Base-by-base conservation (phyloP, 2,329 filamentous ascomycete species). In the Didymella pomorum region DNA sequence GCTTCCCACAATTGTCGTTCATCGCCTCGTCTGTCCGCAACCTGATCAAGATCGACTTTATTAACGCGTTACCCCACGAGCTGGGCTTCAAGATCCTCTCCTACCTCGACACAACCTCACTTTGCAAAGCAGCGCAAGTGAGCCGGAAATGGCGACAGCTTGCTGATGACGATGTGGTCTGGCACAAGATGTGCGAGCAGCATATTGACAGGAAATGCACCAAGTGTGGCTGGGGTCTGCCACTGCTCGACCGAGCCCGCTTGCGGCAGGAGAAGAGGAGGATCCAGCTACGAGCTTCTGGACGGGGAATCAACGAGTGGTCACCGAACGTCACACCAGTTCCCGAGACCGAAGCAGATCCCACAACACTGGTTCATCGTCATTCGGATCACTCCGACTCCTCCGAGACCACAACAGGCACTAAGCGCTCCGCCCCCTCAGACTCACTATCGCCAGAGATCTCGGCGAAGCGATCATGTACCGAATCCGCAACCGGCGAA, bases 111-210 rank as follows among this genome's bases (percentile, higher is more conserved):
- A 97, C 94, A 0, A 90, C 91, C 2, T 97, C 94, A 0, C 84
- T 99, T 0, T 98, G 95, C 82, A 97, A 97, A 76, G 94, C 95
- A 1, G 92, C 95, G 0, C 93, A 97, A 76, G 95, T 99, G 54
- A 97, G 92, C 74, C 87, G 88, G 58, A 85, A 89, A 68, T 99
- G 95, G 95, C 86, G 92, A 62, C 86, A 86, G 56, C 81, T 99
- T 39, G 94, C 95, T n/a, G 95, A 98, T 70, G 94, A 97, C 72
- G 94, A 99, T 76, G 90, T 96, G 9, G 94, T 99, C 4, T 99
- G 95, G 95, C 91, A 97, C 73, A 90, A 89, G 64, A 97, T 98
- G 93, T 99, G 95, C 74, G 93, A 97, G 77, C 94, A 98, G 74
- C 93, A 97, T 76, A 96, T 97, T 68, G 92, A 96, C 74, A 84